phyloP scores from a whole-genome alignment of 345 rosid species.

The Euphorbia lathyris region DNA sequence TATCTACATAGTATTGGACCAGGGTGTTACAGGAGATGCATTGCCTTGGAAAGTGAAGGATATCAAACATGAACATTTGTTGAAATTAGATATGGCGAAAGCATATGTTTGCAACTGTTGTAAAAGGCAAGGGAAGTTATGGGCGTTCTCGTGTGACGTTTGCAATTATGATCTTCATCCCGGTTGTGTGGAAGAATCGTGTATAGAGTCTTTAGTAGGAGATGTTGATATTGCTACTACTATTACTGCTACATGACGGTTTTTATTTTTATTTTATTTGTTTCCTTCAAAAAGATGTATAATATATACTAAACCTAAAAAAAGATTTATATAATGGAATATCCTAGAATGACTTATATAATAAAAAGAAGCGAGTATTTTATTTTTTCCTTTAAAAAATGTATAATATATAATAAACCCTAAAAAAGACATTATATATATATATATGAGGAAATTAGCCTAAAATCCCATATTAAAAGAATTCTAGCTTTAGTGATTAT shows the following conservation, averaged over 20 bases:
- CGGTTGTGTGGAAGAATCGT: constrained; percentile 44
- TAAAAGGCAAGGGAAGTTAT: constrained; percentile 59
- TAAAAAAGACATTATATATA: too few species aligned
- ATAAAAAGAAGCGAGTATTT: too few species aligned
- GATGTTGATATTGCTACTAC: background rate
- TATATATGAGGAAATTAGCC: too few species aligned
- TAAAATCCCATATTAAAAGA: too few species aligned
- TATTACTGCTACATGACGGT: background rate
- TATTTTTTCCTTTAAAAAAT: too few species aligned
- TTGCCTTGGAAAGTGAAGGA: constrained; percentile 55
- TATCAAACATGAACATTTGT: constrained; percentile 54
- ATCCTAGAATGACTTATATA: too few species aligned
- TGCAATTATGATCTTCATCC: constrained; percentile 87
- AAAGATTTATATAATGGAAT: too few species aligned
- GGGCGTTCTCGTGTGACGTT: constrained; percentile 72
- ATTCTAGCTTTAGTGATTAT: constrained; percentile 64
- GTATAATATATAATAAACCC: too few species aligned
- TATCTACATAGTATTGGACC: too few species aligned
- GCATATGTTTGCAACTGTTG: constrained; percentile 67
- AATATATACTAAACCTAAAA: too few species aligned
- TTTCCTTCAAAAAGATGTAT: background rate
- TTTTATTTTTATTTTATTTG: background rate
- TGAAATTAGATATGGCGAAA: constrained; percentile 73
- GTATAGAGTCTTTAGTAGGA: background rate
- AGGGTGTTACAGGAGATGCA: too few species aligned